Evolutionary conservation across 2,329 filamentous ascomycete species (phyloP), one percentile per base, ranked within the genome.

Genomic region (Helotiales sp.): DNA sequence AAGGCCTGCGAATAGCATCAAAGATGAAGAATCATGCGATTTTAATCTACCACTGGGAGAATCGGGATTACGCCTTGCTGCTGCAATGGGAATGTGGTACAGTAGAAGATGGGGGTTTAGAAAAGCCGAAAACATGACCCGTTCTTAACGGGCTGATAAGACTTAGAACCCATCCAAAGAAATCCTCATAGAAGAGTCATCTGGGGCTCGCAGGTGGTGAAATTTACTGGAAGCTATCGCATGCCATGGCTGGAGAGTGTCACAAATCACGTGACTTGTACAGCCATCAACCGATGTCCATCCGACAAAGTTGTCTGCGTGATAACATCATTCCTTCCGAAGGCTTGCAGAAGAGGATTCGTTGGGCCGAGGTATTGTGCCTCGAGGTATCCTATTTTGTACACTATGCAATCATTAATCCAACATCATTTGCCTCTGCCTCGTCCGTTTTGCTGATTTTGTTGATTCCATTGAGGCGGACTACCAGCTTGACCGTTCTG

Each of bases 381-480:
- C n/a, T 48, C 25, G 29, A 48, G 46, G 46, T 48, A 48, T 48
- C 46, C 27, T 48, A 19, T 31, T 9, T 19, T 48, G 25, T 48
- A 48, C 46, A 48, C 44, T 47, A 19, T 44, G 13, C n/a, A 25
- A 15, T 25, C 40, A 44, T 25, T 44, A 44, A 44, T 29, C 2
- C 46, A 48, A 48, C 25, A 7, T 48, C 19, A 33, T 48, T 53
- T 44, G 24, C 51, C 49, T 30, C 46, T 31, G 30, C 49, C 49
- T 36, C 22, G 52, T 47, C 61, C 61, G n/a, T 56, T 53, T 31
- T 65, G 55, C 25, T 63, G 57, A 25, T 54, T 55, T 52, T 61
- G 62, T 22, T 61, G 60, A 33, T 61, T 66, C 63, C 62, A 67
- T 47, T 63, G 64, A 33, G 61, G 57, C 12, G 59, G 46, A 27